A percentile compares a stretch with the other conserved stretches of the same genome.
Conservation (phyloP, 352 stramenopile species). For the Globisporangium sylvaticum region DNA sequence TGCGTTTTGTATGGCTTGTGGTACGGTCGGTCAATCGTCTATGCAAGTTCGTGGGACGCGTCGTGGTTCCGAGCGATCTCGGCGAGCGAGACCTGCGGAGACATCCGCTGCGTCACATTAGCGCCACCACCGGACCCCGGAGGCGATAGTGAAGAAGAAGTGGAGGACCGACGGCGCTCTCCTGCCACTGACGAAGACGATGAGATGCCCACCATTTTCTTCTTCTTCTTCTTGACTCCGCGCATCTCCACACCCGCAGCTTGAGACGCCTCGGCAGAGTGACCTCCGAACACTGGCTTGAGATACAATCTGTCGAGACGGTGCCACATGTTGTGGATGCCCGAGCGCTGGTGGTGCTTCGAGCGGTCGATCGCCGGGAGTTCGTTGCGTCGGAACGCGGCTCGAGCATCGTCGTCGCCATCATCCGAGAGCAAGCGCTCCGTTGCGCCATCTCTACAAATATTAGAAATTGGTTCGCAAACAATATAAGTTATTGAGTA, state of each 20-base stretch:
- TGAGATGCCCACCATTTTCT: constrained; percentile 9
- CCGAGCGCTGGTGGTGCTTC: constrained; percentile 30
- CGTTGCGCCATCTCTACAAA: constrained; percentile 34
- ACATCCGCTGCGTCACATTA: constrained; percentile 15
- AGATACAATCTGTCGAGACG: constrained; percentile 66
- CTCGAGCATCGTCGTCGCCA: constrained; percentile 20
- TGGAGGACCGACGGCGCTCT: not conserved
- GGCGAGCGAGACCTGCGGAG: constrained; percentile 39
- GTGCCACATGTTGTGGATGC: constrained; percentile 64
- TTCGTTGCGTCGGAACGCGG: constrained; percentile 26
- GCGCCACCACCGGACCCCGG: not conserved
- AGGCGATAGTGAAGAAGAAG: not conserved
- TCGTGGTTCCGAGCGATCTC: constrained; percentile 56
- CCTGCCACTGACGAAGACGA: not conserved
- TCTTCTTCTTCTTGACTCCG: not conserved
- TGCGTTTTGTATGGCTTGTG: not conserved
- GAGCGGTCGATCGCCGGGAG: constrained; percentile 26
- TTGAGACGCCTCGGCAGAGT: not conserved
- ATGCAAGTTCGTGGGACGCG: constrained; percentile 28
- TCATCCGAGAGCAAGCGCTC: constrained; percentile 52
- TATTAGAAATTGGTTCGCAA: not conserved
- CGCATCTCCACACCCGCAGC: constrained; percentile 9
- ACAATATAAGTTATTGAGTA: not conserved
- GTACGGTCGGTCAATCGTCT: not conserved
- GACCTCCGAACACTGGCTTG: constrained; percentile 66